A percentile compares a stretch with the other conserved stretches of the same genome.
phyloP scores from a whole-genome alignment of 2,329 filamentous ascomycete genomes.

The Seiridium unicorne region DNA sequence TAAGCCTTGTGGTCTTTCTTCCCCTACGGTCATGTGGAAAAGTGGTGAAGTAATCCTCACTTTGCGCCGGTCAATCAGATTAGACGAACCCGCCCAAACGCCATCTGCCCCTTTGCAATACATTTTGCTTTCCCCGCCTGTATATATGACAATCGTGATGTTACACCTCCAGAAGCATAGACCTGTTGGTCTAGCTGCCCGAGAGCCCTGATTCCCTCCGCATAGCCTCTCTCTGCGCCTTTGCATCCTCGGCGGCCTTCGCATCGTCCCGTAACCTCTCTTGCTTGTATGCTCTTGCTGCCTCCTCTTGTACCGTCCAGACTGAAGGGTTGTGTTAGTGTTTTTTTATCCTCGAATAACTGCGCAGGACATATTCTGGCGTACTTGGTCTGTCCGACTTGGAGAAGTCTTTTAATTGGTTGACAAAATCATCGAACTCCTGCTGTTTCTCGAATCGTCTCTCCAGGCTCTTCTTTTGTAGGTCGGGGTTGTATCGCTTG shows the following conservation, averaged over 20 bases:
- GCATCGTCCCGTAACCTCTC: slow-evolving; percentile 31
- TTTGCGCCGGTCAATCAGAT: background rate
- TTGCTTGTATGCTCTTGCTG: slow-evolving; percentile 31
- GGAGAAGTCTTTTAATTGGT: slow-evolving; percentile 79
- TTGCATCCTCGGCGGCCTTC: slow-evolving; percentile 33
- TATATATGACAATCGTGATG: background rate
- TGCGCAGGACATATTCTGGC: background rate
- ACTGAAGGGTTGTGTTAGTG: slow-evolving; percentile 27
- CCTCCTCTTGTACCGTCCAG: slow-evolving; percentile 43
- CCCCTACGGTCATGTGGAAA: too few relatives aligned
- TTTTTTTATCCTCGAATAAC: background rate
- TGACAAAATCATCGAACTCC: slow-evolving; percentile 88
- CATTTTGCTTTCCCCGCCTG: background rate
- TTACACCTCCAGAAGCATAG: background rate
- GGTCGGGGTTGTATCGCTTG: slow-evolving; percentile 87
- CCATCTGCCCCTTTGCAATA: background rate
- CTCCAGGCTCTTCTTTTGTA: slow-evolving; percentile 86
- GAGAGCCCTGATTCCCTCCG: slow-evolving; percentile 31
- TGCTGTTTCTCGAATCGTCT: slow-evolving; percentile 71
- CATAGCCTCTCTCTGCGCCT: slow-evolving; percentile 39
- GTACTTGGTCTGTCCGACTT: slow-evolving; percentile 90
- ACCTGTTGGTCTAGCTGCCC: background rate
- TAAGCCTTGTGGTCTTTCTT: too few relatives aligned
- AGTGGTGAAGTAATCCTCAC: too few relatives aligned
- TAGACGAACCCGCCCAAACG: background rate